Evolutionary conservation across 805 yeast genomes (phyloP).

Genomic region (Zygoascus tannicola): DNA sequence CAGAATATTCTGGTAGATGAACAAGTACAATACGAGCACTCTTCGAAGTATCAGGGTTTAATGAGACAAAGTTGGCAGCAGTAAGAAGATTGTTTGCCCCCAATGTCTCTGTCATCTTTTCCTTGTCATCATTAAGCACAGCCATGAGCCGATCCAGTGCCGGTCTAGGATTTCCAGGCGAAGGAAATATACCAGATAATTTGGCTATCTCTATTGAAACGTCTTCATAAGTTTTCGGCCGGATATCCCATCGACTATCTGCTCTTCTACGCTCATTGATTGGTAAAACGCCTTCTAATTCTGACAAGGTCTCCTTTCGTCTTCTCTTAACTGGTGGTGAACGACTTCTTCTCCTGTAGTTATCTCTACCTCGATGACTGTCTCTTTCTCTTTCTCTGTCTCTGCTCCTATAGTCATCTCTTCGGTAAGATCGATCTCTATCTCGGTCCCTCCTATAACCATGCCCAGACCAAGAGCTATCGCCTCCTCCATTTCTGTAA

Average conservation of each 20-base stretch:
- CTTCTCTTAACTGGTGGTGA: constrained; percentile 42
- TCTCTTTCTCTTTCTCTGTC: constrained; percentile 5
- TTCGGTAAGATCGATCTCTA: constrained; percentile 5
- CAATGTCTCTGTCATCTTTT: neutral
- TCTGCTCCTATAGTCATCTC: constrained; percentile 10
- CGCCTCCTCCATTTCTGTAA: neutral
- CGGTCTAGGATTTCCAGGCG: constrained; percentile 32
- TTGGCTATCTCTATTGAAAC: constrained; percentile 72
- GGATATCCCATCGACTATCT: constrained; percentile 57
- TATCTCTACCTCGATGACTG: constrained; percentile 5
- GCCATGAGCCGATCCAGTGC: neutral
- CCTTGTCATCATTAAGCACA: constrained; percentile 1
- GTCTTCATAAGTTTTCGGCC: constrained; percentile 64
- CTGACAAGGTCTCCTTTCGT: constrained; percentile 28
- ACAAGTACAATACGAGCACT: neutral
- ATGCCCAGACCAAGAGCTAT: neutral
- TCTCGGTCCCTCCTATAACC: constrained; percentile 8
- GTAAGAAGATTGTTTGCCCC: neutral
- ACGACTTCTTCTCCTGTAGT: constrained; percentile 30
- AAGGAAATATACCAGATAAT: constrained; percentile 66
- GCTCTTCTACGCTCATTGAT: constrained; percentile 44
- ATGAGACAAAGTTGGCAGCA: neutral
- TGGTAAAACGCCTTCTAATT: constrained; percentile 35
- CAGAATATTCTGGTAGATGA: neutral
- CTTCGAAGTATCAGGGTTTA: neutral